Evolutionary conservation across 2,329 filamentous ascomycete species (phyloP), one percentile per base, ranked within the genome.

Genomic region (Macrophomina tecta): DNA sequence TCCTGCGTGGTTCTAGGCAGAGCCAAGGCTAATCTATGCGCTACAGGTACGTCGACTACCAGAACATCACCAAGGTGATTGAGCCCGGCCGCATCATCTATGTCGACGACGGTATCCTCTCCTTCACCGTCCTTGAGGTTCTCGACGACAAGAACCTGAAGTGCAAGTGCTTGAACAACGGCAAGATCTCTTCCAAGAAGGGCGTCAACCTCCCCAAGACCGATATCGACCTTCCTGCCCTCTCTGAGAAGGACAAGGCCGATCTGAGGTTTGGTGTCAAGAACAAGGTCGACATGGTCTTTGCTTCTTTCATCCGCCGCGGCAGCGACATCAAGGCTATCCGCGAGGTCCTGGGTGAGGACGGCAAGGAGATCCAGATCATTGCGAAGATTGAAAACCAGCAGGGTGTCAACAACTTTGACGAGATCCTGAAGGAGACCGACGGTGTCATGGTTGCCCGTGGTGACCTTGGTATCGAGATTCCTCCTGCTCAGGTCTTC

Each of bases 311-410:
- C 81, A 99, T 99, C 82, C 94, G 95, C 74, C 91, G 91, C 69
- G 94, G 91, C 68, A 90, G 93, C 78, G 95, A 99, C 80, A 97
- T 99, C 85, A 88, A 86, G 73, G 89, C 94, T 76, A 99, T 99
- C 81, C 94, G 95, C 73, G 87, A 91, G 72, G 91, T 98, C 69
- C 89, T 99, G 63, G 95, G 95, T 70, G 87, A 93, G 77, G 91
- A 96, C 52, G 95, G 95, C 82, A 93, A 91, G 84, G 90, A 97
- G 81, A 97, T 99, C 77, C 94, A 99, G 86, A 97, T 99, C 84
- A 98, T 99, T 80, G 91, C 95, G 87, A 99, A 99, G 91, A 97
- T 99, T 74, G 95, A 99, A 89, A 99, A 99, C 87, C 92, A 97
- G 82, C 95, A 99, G 84, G 95, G 95, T 83, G 91, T 99, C 72